A percentile compares a stretch with the other conserved stretches of the same genome.
Conservation (phyloP, 805 yeast genomes). For the Candida incommunis region DNA sequence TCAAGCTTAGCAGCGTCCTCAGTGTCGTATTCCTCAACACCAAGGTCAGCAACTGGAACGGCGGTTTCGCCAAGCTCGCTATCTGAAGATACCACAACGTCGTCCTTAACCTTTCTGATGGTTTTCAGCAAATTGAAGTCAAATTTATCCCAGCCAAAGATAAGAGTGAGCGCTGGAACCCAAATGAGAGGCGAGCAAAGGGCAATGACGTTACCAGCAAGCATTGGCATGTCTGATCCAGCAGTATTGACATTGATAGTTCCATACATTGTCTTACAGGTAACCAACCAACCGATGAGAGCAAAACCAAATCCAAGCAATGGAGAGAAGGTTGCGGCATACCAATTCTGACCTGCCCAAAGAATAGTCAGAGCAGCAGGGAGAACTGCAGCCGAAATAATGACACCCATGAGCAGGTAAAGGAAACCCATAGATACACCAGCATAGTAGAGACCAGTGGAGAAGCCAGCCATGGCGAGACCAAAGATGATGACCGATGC, state of each 20-base stretch:
- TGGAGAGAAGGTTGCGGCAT: slow-evolving; percentile 67
- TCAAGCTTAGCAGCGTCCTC: slow-evolving; percentile 39
- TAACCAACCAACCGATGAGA: slow-evolving; percentile 48
- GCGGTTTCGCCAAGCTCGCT: slow-evolving; percentile 9
- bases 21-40: slow-evolving; percentile 3
- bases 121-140: slow-evolving; percentile 52
- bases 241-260: slow-evolving; percentile 38
- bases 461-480: slow-evolving; percentile 62
- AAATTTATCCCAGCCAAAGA: slow-evolving; percentile 56
- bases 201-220: slow-evolving; percentile 78
- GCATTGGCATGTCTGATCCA: slow-evolving; percentile 78
- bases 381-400: slow-evolving; percentile 74
- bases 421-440: slow-evolving; percentile 77
- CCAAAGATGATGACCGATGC: slow-evolving; percentile 46
- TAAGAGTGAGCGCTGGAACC: slow-evolving; percentile 49
- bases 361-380: slow-evolving; percentile 62
- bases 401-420: slow-evolving; percentile 79
- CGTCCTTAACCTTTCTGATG: slow-evolving; percentile 45
- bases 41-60: slow-evolving; percentile 2
- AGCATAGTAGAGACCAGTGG: slow-evolving; percentile 71
- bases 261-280: slow-evolving; percentile 25
- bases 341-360: slow-evolving; percentile 45
- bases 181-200: slow-evolving; percentile 55
- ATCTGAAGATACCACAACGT: slow-evolving; percentile 9
- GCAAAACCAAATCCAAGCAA: slow-evolving; percentile 64